phyloP scores from a whole-genome alignment of 108 stramenopile species.

The Conticribra guillardii region DNA sequence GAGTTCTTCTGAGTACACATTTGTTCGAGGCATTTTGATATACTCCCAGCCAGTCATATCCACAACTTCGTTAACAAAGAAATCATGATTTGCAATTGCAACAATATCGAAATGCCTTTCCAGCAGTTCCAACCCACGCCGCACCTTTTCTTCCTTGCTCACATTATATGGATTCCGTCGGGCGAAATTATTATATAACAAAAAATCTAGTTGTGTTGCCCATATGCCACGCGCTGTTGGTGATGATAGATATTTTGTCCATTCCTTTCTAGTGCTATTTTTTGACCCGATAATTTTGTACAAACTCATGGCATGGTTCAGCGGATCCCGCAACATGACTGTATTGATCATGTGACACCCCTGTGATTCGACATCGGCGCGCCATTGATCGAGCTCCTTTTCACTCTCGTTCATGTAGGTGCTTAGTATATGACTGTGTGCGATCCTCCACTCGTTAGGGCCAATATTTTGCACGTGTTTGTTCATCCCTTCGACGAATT shows the following conservation, averaged over 20 bases:
- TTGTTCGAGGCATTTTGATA: constrained; percentile 18
- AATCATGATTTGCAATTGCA: constrained; percentile 15
- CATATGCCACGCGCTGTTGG: constrained; percentile 28
- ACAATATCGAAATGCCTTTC: constrained; percentile 25
- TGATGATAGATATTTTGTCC: constrained; percentile 22
- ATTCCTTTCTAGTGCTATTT: constrained; percentile 31
- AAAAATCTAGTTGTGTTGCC: constrained; percentile 41
- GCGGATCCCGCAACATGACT: constrained; percentile 50
- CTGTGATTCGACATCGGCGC: constrained; percentile 38
- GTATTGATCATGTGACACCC: constrained; percentile 45
- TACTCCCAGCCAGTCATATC: constrained; percentile 24
- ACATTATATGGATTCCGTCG: constrained; percentile 30
- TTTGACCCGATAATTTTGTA: constrained; percentile 29
- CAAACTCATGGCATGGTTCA: constrained; percentile 47
- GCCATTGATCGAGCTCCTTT: constrained; percentile 29
- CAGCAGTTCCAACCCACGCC: constrained; percentile 13
- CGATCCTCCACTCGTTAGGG: constrained; percentile 49
- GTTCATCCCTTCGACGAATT: constrained; percentile 7
- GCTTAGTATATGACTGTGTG: constrained; percentile 36
- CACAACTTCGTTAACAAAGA: constrained; percentile 14
- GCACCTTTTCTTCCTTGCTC: constrained; percentile 32
- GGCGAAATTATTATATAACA: constrained; percentile 38
- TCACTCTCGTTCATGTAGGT: constrained; percentile 37
- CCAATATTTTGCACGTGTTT: constrained; percentile 34
- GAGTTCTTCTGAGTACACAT: constrained; percentile 20